These are phyloP conservation scores for Westerdykella aurantiaca DNA, from an alignment of 2,329 filamentous ascomycete genomes.

Conservation along the genomic window DNA sequence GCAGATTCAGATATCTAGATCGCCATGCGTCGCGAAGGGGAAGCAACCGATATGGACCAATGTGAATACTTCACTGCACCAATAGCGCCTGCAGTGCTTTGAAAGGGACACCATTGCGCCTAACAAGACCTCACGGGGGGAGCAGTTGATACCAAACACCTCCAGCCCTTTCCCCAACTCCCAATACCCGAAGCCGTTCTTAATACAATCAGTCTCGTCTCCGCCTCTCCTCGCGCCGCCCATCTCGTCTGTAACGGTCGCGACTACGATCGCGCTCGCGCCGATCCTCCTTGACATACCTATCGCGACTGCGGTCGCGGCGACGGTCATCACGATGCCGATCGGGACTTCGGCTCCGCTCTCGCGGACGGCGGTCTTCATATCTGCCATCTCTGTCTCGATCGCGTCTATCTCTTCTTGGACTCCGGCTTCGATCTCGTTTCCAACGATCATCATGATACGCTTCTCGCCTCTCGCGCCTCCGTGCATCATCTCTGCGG, in stretches of 20 bases:
- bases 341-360: constrained; percentile 27
- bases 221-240: no score
- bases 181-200: no score
- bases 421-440: constrained; percentile 35
- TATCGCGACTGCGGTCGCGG: constrained; percentile 36
- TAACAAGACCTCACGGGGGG: no score
- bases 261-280: constrained; percentile 26
- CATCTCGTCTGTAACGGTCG: constrained; percentile 1
- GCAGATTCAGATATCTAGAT: no score
- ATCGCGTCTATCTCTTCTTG: constrained; percentile 26
- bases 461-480: constrained; percentile 29
- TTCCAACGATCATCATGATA: constrained; percentile 36
- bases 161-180: no score
- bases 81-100: no score
- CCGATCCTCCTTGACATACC: constrained; percentile 37
- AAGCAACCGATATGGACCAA: no score
- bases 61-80: no score
- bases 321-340: constrained; percentile 30
- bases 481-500: constrained; percentile 38
- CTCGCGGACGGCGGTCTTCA: constrained; percentile 17
- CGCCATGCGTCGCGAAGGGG: no score
- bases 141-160: no score
- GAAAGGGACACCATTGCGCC: no score
- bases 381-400: constrained; percentile 25
- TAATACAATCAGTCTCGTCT: no score